Evolutionary conservation across 495 filamentous ascomycete species (phyloP), one percentile per base, ranked within the genome.

Genomic region (Aspergillus sclerotioniger): DNA sequence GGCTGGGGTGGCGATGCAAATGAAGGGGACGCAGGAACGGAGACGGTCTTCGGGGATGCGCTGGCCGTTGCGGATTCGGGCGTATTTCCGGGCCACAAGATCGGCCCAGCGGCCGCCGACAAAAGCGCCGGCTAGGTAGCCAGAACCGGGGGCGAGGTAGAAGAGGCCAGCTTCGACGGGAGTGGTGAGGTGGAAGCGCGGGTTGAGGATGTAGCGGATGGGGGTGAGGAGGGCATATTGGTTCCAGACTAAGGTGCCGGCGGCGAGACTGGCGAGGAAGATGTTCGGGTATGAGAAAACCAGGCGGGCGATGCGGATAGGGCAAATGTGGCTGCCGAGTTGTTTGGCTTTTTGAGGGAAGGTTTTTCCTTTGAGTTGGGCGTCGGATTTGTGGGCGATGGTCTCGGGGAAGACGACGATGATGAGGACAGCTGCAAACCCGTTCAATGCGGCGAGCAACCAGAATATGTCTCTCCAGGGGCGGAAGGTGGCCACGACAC

Each of bases 401-500:
- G 87, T 91, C 64, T 91, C 88, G 1, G 87, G 88, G 35, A 88
- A 77, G 35, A 89, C 73, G 59, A 86, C 80, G 65, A 81, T 80
- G n/a, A 87, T 79, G 0, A 84, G 77, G 5, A 86, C n/a, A 4
- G 77, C 72, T 10, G 80, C 84, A 10, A 78, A 56, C 6, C 81
- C 86, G 3, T 80, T 82, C 0, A 91, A 73, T 0, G 79, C 86
- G 9, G 84, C 80, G 63, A 90, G 86, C 13, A 90, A 78, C 83
- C 86, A 90, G 74, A 90, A 90, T 31, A 90, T 86, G 35, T 79
- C 80, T 29, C 87, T 71, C 88, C 88, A 91, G 7, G 81, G 80
- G 15, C 77, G 72, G 69, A 82, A 90, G 0, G 84, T 90, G 15
- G 90, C 85, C 46, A 91, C 87, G 41, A 90, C 82, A 29, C 84